phyloP scores from a whole-genome alignment of 768 basidiomycete genomes.

The Amanita thiersii region DNA sequence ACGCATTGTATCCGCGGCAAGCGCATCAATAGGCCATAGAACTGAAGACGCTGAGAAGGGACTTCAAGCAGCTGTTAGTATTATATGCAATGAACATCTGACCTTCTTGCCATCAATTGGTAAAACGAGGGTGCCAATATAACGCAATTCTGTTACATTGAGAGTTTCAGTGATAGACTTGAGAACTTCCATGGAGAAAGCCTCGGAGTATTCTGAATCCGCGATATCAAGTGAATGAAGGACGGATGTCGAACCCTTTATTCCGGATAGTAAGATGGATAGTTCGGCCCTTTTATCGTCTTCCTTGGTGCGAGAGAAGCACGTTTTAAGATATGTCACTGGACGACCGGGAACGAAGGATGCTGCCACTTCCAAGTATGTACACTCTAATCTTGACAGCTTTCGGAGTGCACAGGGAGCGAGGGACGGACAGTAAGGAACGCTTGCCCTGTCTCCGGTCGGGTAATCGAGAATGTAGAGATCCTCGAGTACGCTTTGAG shows the following conservation, averaged over 20 bases:
- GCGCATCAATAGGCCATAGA: constrained; percentile 53
- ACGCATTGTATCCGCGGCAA: constrained; percentile 42
- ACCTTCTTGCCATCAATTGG: constrained; percentile 52
- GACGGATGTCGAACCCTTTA: constrained; percentile 34
- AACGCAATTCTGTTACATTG: constrained; percentile 34
- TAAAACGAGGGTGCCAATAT: constrained; percentile 57
- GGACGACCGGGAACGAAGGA: constrained; percentile 51
- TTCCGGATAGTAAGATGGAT: constrained; percentile 33
- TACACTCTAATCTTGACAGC: constrained; percentile 53
- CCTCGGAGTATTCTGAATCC: constrained; percentile 48
- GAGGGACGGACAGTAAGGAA: constrained; percentile 13
- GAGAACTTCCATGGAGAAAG: constrained; percentile 48
- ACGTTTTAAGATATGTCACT: constrained; percentile 57
- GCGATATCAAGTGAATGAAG: constrained; percentile 53
- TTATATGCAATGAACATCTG: constrained; percentile 12
- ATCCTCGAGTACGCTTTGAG: constrained; percentile 39
- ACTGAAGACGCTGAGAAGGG: constrained; percentile 41
- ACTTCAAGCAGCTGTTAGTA: constrained; percentile 6
- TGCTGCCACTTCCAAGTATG: constrained; percentile 56
- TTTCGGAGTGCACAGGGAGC: constrained; percentile 31
- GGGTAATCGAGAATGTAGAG: constrained; percentile 41
- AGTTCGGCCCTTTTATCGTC: constrained; percentile 48
- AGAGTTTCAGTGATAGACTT: constrained; percentile 27
- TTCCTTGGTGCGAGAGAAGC: constrained; percentile 47
- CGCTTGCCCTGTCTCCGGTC: constrained; percentile 14